Base-by-base conservation (phyloP, 2,329 filamentous ascomycete species). In the Penicillium frequentans region DNA sequence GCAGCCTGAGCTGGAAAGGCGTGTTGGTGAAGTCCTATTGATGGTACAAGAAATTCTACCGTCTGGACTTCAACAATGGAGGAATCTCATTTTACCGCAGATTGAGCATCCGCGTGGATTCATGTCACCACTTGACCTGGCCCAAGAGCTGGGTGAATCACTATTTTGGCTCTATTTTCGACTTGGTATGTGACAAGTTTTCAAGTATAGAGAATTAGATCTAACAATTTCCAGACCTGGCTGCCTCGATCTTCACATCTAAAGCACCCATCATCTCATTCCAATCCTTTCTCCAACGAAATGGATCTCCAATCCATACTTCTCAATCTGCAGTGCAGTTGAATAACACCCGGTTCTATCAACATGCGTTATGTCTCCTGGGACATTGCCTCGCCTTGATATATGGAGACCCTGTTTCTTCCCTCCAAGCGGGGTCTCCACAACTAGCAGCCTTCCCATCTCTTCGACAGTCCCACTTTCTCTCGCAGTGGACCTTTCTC, bases 401-500 rank as follows among this genome's bases (percentile, higher is more conserved):
- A 14, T 57, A 62, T 16, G 62, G 60, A 6, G 59, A 52, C 9
- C 45, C 57, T 19, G 45, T 49, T 1, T 33, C 56, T 2, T 51
- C 57, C 13, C 60, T 57, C 3, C 57, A 56, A 31, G 39, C 49
- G 0, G n/a, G 48, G 8, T 55, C 64, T 2, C 55, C 64, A 27
- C 51, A 59, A 13, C 29, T 59, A 24, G 49, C 52, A 19, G 58
- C 49, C 10, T 65, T 62, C 23, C 57, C 62, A 29, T 63, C 60
- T 16, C 26, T 66, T 14, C 58, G 50, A 24, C 61, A 66, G 26
- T 64, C 64, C 1, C 59, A 64, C 37, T 64, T 58, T 9, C 46
- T 66, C 1, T 68, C 65, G 1, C 60, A 62, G 23, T 68, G 66
- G 66, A 65, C 60, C 1, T 64, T 61, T 9, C 63, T 68, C 11